These are phyloP conservation scores for Gentiana straminea DNA, from an alignment of 257 asterid genomes.

Conservation along the genomic window DNA sequence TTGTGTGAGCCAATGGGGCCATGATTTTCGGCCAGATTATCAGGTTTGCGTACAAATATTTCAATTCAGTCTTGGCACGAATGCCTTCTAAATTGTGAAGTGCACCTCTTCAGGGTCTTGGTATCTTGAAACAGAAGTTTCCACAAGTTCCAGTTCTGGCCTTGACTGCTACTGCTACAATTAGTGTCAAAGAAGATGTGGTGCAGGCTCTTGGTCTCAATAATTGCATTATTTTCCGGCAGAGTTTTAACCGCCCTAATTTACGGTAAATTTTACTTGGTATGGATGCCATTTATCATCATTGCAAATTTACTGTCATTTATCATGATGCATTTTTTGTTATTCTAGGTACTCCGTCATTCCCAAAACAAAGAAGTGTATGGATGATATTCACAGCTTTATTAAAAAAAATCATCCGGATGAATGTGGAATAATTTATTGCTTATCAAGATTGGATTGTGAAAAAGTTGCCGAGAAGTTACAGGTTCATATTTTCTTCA, in stretches of 20 bases:
- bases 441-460: slow-evolving; percentile 94
- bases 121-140: slow-evolving; percentile 84
- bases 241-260: slow-evolving; percentile 95
- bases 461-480: slow-evolving; percentile 88
- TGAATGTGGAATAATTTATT: slow-evolving; percentile 92
- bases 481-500: slow-evolving; percentile 40
- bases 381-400: slow-evolving; percentile 74
- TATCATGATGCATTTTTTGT: slow-evolving; percentile 16
- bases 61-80: neutral
- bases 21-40: slow-evolving; percentile 98
- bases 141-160: slow-evolving; percentile 88
- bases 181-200: slow-evolving; percentile 95
- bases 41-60: slow-evolving; percentile 43
- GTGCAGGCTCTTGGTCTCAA: slow-evolving; percentile 97
- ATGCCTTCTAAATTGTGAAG: slow-evolving; percentile 16
- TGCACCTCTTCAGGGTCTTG: slow-evolving; percentile 64
- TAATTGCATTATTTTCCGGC: slow-evolving; percentile 85
- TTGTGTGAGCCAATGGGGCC: slow-evolving; percentile 99
- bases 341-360: slow-evolving; percentile 81
- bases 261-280: slow-evolving; percentile 40
- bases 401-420: slow-evolving; percentile 71
- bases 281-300: neutral
- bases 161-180: slow-evolving; percentile 95
- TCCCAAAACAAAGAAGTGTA: slow-evolving; percentile 86
- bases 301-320: neutral